phyloP scores from a whole-genome alignment of 169 alveolate species.

The Plasmodium gonderi region DNA sequence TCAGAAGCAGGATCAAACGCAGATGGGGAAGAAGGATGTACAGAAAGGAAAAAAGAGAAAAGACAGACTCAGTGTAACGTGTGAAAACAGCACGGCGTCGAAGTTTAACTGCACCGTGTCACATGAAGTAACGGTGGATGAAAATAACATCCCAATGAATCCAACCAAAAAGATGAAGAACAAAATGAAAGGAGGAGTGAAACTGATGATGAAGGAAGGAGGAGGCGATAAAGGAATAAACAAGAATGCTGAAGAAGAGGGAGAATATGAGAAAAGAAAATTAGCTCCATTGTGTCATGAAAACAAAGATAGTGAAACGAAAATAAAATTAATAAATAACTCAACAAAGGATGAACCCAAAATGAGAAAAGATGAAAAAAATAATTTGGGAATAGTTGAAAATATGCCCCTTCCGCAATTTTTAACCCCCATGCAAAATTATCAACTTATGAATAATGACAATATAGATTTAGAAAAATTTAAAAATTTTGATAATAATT shows the following conservation, averaged over 20 bases:
- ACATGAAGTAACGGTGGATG: slow-evolving; percentile 66
- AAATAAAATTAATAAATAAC: too few species aligned
- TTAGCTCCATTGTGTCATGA: background rate
- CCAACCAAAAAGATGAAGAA: slow-evolving; percentile 81
- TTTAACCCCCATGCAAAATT: background rate
- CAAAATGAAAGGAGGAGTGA: background rate
- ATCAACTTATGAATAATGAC: slow-evolving; percentile 20
- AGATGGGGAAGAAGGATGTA: background rate
- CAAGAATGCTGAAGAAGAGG: background rate
- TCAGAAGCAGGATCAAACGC: background rate
- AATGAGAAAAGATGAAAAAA: background rate
- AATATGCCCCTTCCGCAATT: background rate
- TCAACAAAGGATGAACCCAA: background rate
- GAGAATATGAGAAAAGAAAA: background rate
- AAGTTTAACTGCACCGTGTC: slow-evolving; percentile 24
- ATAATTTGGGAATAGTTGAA: background rate
- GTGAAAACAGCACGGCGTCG: slow-evolving; percentile 25
- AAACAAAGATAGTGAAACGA: background rate
- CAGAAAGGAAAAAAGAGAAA: slow-evolving; percentile 30
- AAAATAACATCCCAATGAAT: slow-evolving; percentile 78
- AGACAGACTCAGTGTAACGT: slow-evolving; percentile 3
- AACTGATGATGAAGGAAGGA: background rate
- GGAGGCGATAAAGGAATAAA: background rate
- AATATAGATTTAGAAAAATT: slow-evolving; percentile 70
- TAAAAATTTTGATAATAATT: slow-evolving; percentile 74